Percentiles rank a stretch among this genome's conserved stretches.
Conservation (phyloP, 139 green algal species). For the Tetraselmis striata region DNA sequence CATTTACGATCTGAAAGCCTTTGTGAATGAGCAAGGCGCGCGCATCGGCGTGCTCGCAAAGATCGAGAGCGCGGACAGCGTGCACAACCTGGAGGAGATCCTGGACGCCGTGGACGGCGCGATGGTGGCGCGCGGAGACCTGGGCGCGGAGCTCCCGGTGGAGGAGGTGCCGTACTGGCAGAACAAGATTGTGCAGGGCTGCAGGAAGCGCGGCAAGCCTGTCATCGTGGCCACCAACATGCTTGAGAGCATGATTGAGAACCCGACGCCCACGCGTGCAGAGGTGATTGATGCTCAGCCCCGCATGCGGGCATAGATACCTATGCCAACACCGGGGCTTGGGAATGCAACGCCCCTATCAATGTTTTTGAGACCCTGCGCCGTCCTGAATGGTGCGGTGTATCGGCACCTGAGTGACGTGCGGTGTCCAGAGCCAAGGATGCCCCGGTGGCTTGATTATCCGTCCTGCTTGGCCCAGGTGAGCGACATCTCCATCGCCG, state of each 20-base stretch:
- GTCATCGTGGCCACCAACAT: conserved; percentile 80
- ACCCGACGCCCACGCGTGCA: conserved; percentile 67
- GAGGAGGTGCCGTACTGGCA: conserved; percentile 75
- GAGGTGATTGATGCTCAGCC: no score
- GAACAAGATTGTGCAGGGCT: conserved; percentile 58
- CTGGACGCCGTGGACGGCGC: conserved; percentile 72
- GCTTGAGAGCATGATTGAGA: conserved; percentile 74
- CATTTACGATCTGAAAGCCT: conserved; percentile 68
- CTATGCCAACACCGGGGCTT: no score
- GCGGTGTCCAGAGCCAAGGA: background rate
- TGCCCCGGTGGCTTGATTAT: background rate
- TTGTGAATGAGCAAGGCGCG: conserved; percentile 42
- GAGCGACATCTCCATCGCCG: conserved; percentile 64
- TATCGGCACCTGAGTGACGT: conserved; percentile 1
- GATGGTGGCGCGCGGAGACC: conserved; percentile 75
- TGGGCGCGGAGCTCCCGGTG: conserved; percentile 74
- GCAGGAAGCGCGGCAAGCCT: conserved; percentile 61
- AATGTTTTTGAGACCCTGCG: no score
- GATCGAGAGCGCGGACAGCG: conserved; percentile 68
- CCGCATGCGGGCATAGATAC: no score
- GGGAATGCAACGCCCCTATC: no score
- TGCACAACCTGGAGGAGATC: conserved; percentile 65
- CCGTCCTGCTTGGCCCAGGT: conserved; percentile 39
- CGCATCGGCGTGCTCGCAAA: conserved; percentile 60
- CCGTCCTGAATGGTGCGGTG: no score